phyloP scores from a whole-genome alignment of 768 basidiomycete species.

The Kwoniella sp. region DNA sequence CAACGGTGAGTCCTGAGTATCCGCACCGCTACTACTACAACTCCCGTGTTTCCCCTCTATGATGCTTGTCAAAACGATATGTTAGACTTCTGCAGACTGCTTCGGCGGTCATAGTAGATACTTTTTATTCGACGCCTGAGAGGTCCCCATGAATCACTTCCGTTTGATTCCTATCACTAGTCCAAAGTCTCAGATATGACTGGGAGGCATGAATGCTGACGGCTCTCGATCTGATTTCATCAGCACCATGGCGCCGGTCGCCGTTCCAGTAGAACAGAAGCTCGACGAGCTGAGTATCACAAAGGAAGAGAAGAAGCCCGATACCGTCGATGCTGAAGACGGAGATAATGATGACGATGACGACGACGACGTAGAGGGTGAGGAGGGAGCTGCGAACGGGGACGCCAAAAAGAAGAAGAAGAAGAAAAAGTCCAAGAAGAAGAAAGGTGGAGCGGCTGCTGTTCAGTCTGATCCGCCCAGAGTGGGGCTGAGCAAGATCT shows the following conservation, averaged over 20 bases:
- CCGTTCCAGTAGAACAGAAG: slow-evolving; percentile 10
- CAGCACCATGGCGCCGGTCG: slow-evolving; percentile 22
- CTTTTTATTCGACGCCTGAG: slow-evolving; percentile 32
- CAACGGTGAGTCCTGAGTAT: neutral
- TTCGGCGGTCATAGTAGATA: slow-evolving; percentile 28
- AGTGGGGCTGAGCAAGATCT: slow-evolving; percentile 83
- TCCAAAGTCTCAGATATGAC: neutral
- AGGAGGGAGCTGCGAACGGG: slow-evolving; percentile 10
- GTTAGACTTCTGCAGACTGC: slow-evolving; percentile 50
- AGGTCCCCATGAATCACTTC: slow-evolving; percentile 2
- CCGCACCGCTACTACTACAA: too few species aligned
- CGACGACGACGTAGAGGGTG: slow-evolving; percentile 29
- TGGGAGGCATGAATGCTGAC: neutral
- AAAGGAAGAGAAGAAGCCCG: slow-evolving; percentile 18
- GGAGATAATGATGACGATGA: slow-evolving; percentile 31
- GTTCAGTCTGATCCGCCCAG: slow-evolving; percentile 87
- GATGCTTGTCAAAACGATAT: slow-evolving; percentile 47
- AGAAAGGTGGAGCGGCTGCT: slow-evolving; percentile 61
- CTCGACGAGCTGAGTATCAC: slow-evolving; percentile 26
- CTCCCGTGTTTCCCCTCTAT: slow-evolving; percentile 16
- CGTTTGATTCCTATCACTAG: neutral
- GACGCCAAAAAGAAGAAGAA: slow-evolving; percentile 83
- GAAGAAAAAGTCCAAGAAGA: slow-evolving; percentile 65
- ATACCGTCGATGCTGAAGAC: slow-evolving; percentile 12
- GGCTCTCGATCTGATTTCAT: neutral